These are phyloP conservation scores for Cyclotella cryptica DNA, from an alignment of 108 stramenopile genomes.

Conservation along the genomic window DNA sequence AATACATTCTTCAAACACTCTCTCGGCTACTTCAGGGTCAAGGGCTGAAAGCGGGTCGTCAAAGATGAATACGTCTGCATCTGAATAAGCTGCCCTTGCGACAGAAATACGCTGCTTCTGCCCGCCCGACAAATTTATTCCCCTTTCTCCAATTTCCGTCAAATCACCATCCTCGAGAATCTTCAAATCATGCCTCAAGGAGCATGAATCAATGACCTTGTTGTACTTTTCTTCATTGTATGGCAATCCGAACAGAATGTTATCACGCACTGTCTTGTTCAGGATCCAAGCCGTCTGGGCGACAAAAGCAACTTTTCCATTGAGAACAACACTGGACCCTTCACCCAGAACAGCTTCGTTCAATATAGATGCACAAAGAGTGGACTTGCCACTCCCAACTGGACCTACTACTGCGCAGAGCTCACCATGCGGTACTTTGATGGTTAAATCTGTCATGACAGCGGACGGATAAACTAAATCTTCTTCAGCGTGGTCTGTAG, in stretches of 20 bases:
- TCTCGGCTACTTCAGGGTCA: constrained; percentile 86
- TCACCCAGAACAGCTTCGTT: constrained; percentile 76
- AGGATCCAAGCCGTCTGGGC: constrained; percentile 94
- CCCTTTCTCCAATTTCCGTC: constrained; percentile 95
- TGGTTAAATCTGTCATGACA: constrained; percentile 49
- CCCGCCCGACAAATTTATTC: constrained; percentile 90
- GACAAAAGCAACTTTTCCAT: constrained; percentile 80
- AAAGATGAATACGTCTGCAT: constrained; percentile 82
- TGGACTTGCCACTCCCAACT: constrained; percentile 87
- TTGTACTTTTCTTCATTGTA: constrained; percentile 80
- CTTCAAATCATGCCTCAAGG: constrained; percentile 76
- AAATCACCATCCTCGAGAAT: constrained; percentile 78
- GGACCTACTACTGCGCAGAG: constrained; percentile 87
- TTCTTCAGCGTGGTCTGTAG: constrained; percentile 20
- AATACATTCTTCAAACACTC: constrained; percentile 83
- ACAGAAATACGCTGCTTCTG: constrained; percentile 74
- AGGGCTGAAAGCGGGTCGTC: constrained; percentile 88
- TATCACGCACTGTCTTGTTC: constrained; percentile 92
- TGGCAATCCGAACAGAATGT: constrained; percentile 90
- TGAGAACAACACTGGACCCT: constrained; percentile 48
- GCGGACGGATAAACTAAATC: constrained; percentile 58
- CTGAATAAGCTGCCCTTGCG: constrained; percentile 86
- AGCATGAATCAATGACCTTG: constrained; percentile 77
- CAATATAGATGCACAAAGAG: constrained; percentile 75
- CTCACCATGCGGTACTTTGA: constrained; percentile 66